Evolutionary conservation across 495 filamentous ascomycete species (phyloP), one percentile per base, ranked within the genome.

Genomic region (Hyaloscypha bicolor): DNA sequence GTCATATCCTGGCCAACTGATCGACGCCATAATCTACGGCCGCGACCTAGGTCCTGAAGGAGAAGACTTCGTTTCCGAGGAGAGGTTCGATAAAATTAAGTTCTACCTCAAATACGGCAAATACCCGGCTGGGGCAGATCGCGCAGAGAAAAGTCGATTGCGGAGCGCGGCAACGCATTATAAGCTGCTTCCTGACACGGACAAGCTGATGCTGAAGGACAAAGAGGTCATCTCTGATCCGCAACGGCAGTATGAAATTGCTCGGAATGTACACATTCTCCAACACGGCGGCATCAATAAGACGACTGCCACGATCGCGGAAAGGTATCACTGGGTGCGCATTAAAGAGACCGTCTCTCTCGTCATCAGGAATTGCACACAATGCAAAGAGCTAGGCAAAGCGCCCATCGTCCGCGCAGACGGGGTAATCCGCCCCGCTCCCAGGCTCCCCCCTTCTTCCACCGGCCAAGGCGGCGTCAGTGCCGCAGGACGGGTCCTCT

Each of bases 261-360:
- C 93, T 6, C 81, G 88, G 42, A 79, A 82, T 42, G 83, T 93
- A 14, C 95, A 99, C 76, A 78, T 87, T 55, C 68, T 75, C 39
- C 82, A 87, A n/a, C 95, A 99, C 76, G 93, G 90, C 6, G 95
- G 95, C 62, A 98, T 99, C 78, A 99, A 99, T 83, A 98, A 97
- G 79, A 97, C 94, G 2, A 99, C 95, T 0, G 93, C 93, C 9
- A 90, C 88, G 25, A 97, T 99, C 69, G 93, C 95, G 2, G 90
- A 97, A 76, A 90, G 91, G 70, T 97, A 92, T 73, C 95, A 97
- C 75, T 99, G 95, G 95, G 94, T 96, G n/a, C 86, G 95, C 37
- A 98, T 99, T 80, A 99, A 98, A 76, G 94, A 97, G 76, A 98
- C 94, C 0, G 95, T 97, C 64, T 94, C 90, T 74, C 86, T 92